A percentile compares a stretch with the other conserved stretches of the same genome.
phyloP scores from a whole-genome alignment of 225 moss, liverwort and hornwort species.

The Climacium dendroides region DNA sequence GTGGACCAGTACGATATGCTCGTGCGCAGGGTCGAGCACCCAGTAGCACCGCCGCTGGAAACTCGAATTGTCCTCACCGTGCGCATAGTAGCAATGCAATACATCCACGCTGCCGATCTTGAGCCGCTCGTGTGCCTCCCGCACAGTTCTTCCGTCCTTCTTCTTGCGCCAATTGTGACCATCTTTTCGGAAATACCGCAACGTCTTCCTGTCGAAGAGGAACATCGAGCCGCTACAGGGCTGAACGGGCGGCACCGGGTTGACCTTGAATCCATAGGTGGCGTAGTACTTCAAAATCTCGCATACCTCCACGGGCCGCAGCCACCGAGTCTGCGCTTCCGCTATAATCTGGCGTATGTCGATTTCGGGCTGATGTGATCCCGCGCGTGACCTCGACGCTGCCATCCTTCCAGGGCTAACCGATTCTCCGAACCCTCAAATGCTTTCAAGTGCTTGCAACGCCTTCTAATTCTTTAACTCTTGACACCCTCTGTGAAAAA shows the following conservation, averaged over 20 bases:
- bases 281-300: conserved; percentile 71
- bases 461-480: neutral
- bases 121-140: conserved; percentile 92
- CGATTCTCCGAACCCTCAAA: neutral
- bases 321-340: conserved; percentile 84
- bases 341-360: conserved; percentile 85
- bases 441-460: neutral
- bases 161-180: conserved; percentile 99
- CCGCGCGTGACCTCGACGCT: neutral
- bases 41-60: conserved; percentile 96
- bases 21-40: conserved; percentile 76
- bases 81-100: conserved; percentile 55
- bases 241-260: conserved; percentile 64
- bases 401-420: conserved; percentile 14
- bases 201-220: conserved; percentile 81
- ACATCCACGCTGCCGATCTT: conserved; percentile 94
- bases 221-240: conserved; percentile 87
- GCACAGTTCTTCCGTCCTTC: conserved; percentile 91
- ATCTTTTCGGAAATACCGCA: conserved; percentile 92
- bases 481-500: neutral
- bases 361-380: conserved; percentile 38
- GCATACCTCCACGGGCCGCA: conserved; percentile 79
- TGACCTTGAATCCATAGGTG: conserved; percentile 76
- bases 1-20: conserved; percentile 96
- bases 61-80: conserved; percentile 51